phyloP scores from a whole-genome alignment of 75 land plant genomes.

The Selaginella moellendorffii region DNA sequence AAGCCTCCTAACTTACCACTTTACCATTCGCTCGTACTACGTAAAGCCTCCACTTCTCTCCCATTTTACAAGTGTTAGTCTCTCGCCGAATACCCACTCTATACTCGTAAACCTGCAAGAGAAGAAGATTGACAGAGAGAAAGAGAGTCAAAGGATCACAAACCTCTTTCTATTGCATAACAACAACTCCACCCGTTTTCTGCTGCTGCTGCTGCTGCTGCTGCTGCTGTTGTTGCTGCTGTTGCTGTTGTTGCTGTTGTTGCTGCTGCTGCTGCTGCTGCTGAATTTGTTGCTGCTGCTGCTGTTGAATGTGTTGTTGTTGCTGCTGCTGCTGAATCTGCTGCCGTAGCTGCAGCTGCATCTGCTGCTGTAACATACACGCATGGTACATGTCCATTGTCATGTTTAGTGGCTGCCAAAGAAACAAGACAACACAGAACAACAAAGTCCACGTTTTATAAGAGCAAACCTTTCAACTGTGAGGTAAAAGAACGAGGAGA shows the following conservation, averaged over 20 bases:
- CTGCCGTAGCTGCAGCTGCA: background rate
- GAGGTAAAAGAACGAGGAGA: background rate
- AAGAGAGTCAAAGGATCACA: too few relatives aligned
- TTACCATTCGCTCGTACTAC: too few relatives aligned
- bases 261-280: background rate
- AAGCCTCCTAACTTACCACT: too few relatives aligned
- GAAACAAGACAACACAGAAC: background rate
- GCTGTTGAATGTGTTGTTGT: background rate
- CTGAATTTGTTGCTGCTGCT: background rate
- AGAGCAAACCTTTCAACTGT: background rate
- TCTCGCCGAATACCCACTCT: too few relatives aligned
- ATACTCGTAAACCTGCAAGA: too few relatives aligned
- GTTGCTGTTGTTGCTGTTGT: background rate
- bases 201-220: too few relatives aligned
- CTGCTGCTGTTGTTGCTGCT: too few relatives aligned
- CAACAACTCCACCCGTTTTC: too few relatives aligned
- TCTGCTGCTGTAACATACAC: background rate
- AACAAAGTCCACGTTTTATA: background rate
- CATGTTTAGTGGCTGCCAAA: background rate
- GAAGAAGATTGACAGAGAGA: too few relatives aligned
- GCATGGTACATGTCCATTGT: background rate
- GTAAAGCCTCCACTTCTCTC: too few relatives aligned
- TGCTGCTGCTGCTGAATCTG: background rate
- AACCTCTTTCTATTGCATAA: too few relatives aligned
- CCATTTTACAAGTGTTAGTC: too few relatives aligned